phyloP scores from a whole-genome alignment of 192 early-diverging fungal genomes.

The Lobosporangium transversale region DNA sequence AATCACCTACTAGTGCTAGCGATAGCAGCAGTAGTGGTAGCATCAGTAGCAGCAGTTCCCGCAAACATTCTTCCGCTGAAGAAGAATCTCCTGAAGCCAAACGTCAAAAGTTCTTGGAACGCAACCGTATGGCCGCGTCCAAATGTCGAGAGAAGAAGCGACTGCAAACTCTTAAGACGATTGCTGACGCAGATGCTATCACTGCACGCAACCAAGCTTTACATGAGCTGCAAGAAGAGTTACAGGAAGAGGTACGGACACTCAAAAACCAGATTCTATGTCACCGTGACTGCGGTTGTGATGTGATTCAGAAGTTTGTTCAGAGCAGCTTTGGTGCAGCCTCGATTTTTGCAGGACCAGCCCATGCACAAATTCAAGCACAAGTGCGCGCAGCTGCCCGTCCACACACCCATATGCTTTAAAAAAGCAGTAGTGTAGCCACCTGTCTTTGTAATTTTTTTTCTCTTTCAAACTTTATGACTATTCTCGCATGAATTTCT shows the following conservation, averaged over 20 bases:
- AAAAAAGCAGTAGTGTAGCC: too few relatives aligned
- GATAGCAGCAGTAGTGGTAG: background rate
- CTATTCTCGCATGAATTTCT: too few relatives aligned
- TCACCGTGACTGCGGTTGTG: slow-evolving; percentile 45
- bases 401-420: slow-evolving; percentile 1
- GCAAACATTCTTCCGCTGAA: slow-evolving; percentile 18
- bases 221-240: slow-evolving; percentile 23
- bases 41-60: slow-evolving; percentile 1
- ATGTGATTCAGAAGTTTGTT: slow-evolving; percentile 52
- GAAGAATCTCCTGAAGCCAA: slow-evolving; percentile 44
- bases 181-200: slow-evolving; percentile 40
- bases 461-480: too few relatives aligned
- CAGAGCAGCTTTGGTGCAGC: slow-evolving; percentile 14
- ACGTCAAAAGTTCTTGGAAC: slow-evolving; percentile 51
- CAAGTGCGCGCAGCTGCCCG: background rate
- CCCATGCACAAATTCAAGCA: background rate
- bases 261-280: slow-evolving; percentile 50
- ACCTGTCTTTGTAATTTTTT: too few relatives aligned
- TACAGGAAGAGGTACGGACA: slow-evolving; percentile 47
- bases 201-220: slow-evolving; percentile 38
- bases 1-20: background rate
- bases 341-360: slow-evolving; percentile 1
- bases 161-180: slow-evolving; percentile 43
- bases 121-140: slow-evolving; percentile 48
- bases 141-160: slow-evolving; percentile 52